Conservation (phyloP, 78 protist species). For the Isochrysis galbana region DNA sequence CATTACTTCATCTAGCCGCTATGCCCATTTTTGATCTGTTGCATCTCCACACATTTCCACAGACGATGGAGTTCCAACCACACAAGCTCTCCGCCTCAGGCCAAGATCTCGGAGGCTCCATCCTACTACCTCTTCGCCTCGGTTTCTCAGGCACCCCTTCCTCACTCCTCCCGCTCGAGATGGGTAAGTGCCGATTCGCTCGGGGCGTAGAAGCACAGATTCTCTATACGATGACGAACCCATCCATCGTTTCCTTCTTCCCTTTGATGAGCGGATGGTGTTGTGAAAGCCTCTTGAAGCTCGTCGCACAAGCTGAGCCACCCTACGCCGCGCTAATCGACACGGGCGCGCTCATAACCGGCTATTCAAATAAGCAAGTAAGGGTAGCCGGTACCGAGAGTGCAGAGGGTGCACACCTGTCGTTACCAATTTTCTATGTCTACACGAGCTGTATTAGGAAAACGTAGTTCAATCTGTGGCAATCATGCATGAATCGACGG, state of each 20-base stretch:
- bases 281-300: neutral
- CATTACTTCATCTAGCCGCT: neutral
- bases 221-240: slow-evolving; percentile 23
- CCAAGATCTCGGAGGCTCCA: slow-evolving; percentile 25
- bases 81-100: slow-evolving; percentile 9
- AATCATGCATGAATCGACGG: too few species aligned
- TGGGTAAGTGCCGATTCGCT: slow-evolving; percentile 39
- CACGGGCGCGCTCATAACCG: slow-evolving; percentile 80
- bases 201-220: slow-evolving; percentile 39
- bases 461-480: too few species aligned
- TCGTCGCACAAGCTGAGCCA: slow-evolving; percentile 50
- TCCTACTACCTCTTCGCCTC: slow-evolving; percentile 19
- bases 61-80: neutral
- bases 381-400: too few species aligned
- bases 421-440: too few species aligned
- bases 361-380: slow-evolving; percentile 31
- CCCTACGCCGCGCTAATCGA: slow-evolving; percentile 78
- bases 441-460: too few species aligned
- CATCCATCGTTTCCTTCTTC: neutral
- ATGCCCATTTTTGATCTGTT: neutral
- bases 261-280: neutral
- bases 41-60: neutral
- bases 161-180: slow-evolving; percentile 20
- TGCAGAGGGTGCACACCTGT: too few species aligned
- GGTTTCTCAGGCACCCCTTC: slow-evolving; percentile 56